These are phyloP conservation scores for Areca catechu DNA, from an alignment of 176 grass and related monocot genomes.

Conservation along the genomic window DNA sequence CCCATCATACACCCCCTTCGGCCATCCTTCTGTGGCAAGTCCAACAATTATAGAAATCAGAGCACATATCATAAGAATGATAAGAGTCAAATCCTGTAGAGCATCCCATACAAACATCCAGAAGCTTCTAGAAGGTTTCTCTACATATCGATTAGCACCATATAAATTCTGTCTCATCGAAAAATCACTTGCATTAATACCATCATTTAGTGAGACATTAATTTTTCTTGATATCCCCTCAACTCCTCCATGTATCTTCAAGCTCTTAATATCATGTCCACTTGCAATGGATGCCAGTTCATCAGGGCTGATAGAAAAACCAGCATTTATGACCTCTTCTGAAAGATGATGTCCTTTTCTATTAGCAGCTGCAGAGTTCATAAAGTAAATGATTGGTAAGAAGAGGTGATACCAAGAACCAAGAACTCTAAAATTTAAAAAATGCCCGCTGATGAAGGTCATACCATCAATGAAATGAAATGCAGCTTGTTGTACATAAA, in stretches of 20 bases:
- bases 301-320: conserved; percentile 66
- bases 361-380: conserved; percentile 31
- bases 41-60: conserved; percentile 76
- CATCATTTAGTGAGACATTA: conserved; percentile 34
- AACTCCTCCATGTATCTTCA: conserved; percentile 58
- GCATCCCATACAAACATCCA: conserved; percentile 97
- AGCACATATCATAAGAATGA: conserved; percentile 86
- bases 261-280: conserved; percentile 46
- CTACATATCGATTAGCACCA: conserved; percentile 50
- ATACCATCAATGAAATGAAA: conserved; percentile 60
- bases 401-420: conserved; percentile 3
- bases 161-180: conserved; percentile 59
- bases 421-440: background rate
- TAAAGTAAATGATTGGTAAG: conserved; percentile 1
- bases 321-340: conserved; percentile 60
- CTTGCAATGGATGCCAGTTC: conserved; percentile 78
- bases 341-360: conserved; percentile 51
- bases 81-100: conserved; percentile 75
- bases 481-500: conserved; percentile 72
- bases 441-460: conserved; percentile 1
- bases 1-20: conserved; percentile 94
- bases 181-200: conserved; percentile 36
- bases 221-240: conserved; percentile 62
- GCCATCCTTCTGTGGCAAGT: conserved; percentile 80
- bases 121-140: conserved; percentile 89